These are phyloP conservation scores for Diaporthe ilicicola DNA, from an alignment of 2,329 filamentous ascomycete species.

Conservation along the genomic window DNA sequence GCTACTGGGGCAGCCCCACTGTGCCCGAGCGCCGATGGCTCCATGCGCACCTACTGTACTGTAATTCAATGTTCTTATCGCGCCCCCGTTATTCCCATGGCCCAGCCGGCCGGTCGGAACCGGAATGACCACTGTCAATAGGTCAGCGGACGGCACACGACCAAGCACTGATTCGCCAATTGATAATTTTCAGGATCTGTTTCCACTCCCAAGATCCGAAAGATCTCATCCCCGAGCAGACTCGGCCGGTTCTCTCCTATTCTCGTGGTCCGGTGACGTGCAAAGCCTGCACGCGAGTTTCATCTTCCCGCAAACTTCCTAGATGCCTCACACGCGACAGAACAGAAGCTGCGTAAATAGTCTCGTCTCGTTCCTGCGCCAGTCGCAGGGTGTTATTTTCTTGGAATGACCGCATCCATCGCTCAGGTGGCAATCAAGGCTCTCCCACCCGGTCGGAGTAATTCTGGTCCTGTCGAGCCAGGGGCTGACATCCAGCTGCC, in stretches of 20 bases:
- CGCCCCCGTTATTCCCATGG: conserved; percentile 10
- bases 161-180: conserved; percentile 29
- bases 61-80: conserved; percentile 10
- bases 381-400: neutral
- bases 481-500: neutral
- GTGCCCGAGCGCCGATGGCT: neutral
- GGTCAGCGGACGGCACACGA: conserved; percentile 22
- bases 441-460: neutral
- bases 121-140: conserved; percentile 12
- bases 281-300: conserved; percentile 17
- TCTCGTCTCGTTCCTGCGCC: neutral
- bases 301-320: conserved; percentile 11
- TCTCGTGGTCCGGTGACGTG: conserved; percentile 27
- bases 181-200: conserved; percentile 24
- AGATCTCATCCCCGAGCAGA: neutral
- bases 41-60: neutral
- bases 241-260: conserved; percentile 31
- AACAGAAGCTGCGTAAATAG: neutral
- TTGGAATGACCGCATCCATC: neutral
- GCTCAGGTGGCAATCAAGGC: neutral
- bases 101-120: conserved; percentile 27
- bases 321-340: neutral
- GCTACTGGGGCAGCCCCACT: neutral
- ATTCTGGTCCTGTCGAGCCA: conserved; percentile 18
- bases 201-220: neutral